Percentiles rank a stretch among this genome's conserved stretches.
Evolutionary conservation across 2,329 filamentous ascomycete species (phyloP).

Genomic region (Fusarium chlamydosporum): DNA sequence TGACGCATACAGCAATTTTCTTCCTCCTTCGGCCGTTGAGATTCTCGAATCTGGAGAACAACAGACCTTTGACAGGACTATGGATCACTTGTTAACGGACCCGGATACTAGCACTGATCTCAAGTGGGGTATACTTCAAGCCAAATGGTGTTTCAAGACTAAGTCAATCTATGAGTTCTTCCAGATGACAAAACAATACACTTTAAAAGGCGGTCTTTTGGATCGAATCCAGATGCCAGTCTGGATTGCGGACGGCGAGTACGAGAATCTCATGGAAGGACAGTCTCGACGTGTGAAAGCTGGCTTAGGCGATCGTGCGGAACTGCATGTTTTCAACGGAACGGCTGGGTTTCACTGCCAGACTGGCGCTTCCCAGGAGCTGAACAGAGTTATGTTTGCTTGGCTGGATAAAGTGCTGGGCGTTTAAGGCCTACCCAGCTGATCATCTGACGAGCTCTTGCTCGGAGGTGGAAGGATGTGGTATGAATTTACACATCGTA

Average conservation of each 20-base stretch:
- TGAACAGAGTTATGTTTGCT: conserved; percentile 16
- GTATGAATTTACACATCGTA: background rate
- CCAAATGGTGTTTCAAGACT: conserved; percentile 53
- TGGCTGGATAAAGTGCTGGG: conserved; percentile 21
- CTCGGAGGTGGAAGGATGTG: fast-evolving
- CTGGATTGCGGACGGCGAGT: conserved; percentile 39
- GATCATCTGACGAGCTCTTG: too few relatives aligned
- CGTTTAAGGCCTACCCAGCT: background rate
- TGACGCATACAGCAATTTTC: conserved; percentile 21
- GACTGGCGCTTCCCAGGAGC: conserved; percentile 23
- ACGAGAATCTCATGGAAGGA: conserved; percentile 34
- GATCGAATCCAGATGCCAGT: conserved; percentile 48
- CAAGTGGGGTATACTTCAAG: conserved; percentile 53
- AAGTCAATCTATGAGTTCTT: conserved; percentile 51
- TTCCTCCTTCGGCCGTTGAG: conserved; percentile 1
- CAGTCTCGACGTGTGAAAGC: conserved; percentile 19
- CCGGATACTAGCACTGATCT: conserved; percentile 31
- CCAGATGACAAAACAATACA: conserved; percentile 30
- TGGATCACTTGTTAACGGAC: conserved; percentile 4
- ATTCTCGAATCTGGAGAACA: conserved; percentile 34
- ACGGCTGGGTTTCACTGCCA: conserved; percentile 31
- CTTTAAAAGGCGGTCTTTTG: conserved; percentile 16
- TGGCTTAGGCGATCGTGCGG: conserved; percentile 11
- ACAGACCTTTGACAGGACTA: conserved; percentile 36
- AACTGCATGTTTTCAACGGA: conserved; percentile 26